Evolutionary conservation across 768 basidiomycete genomes (phyloP).

Genomic region (Naganishia vishniacii): DNA sequence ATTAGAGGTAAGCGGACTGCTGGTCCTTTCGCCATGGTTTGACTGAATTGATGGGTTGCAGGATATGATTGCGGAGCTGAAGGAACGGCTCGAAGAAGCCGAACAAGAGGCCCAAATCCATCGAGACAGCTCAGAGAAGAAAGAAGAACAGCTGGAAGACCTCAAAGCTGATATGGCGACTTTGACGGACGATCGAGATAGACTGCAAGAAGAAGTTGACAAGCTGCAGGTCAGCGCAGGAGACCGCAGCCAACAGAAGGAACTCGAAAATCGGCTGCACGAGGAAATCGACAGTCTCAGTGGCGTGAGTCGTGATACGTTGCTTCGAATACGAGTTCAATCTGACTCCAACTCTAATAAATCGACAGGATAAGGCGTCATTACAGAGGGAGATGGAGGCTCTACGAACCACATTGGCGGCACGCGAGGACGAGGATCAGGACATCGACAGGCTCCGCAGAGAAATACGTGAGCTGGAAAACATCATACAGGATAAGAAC

Average conservation of each 20-base stretch:
- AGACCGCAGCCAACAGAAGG: slow-evolving; percentile 68
- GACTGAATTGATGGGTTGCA: slow-evolving; percentile 39
- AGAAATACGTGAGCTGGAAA: slow-evolving; percentile 13
- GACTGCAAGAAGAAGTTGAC: slow-evolving; percentile 63
- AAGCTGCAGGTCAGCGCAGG: slow-evolving; percentile 62
- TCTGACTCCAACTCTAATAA: not conserved
- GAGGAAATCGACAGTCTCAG: slow-evolving; percentile 14
- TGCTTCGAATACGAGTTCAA: not conserved
- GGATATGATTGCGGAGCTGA: slow-evolving; percentile 32
- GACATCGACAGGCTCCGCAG: slow-evolving; percentile 27
- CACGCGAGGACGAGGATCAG: slow-evolving; percentile 33
- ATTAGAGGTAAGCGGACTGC: slow-evolving; percentile 17
- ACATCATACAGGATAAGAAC: slow-evolving; percentile 63
- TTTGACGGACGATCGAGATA: slow-evolving; percentile 67
- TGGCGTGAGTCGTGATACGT: slow-evolving; percentile 5
- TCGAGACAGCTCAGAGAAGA: slow-evolving; percentile 6
- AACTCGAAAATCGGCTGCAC: slow-evolving; percentile 24
- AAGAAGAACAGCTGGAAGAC: slow-evolving; percentile 9
- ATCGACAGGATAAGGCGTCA: slow-evolving; percentile 40
- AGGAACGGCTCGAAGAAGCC: slow-evolving; percentile 32
- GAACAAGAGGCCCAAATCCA: slow-evolving; percentile 1
- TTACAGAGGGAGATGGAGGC: slow-evolving; percentile 38
- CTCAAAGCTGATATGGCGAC: slow-evolving; percentile 30
- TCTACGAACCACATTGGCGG: slow-evolving; percentile 31
- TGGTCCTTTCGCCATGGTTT: slow-evolving; percentile 28